Base-by-base conservation (phyloP, 805 yeast genomes). In the Starmerella apis region DNA sequence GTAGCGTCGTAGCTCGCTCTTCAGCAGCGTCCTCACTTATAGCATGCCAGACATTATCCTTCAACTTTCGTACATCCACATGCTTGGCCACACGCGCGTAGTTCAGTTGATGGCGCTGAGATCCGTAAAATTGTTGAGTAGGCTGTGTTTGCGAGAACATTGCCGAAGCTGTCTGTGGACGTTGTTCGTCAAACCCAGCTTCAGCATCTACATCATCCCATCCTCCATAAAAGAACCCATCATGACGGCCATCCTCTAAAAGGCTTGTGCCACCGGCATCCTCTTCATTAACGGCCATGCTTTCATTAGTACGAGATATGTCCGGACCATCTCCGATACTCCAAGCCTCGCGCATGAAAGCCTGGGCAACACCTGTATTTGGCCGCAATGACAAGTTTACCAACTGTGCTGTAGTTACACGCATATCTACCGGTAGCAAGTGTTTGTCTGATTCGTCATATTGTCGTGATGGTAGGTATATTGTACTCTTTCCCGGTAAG, bases 1-100 rank as follows among this genome's bases (percentile, higher is more conserved):
- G 67, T 55, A 80, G 74, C 36, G 60, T 63, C 1, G 49, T 25
- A 10, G 44, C 32, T 2, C 16, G 48, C 16, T 27, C 27, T 10
- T 32, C 20, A 5, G 19, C 41, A 9, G 24, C 32, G 7, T 31
- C 22, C 9, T 14, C 9, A 9, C 43, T 20, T 74, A 70, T 58
- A 74, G 77, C 49, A 55, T 64, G 70, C 94, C 95, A 86, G 35
- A 86, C 60, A 59, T 83, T 84, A 48, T 80, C 81, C 67, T 87
- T 86, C 47, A 86, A 69, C 23, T 70, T 67, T 55, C 78, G 76
- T 30, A 87, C 83, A 60, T 86, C 88, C 25, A 87, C 92, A 54
- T 78, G 76, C 63, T 86, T 86, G 4, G 95, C 86, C 7, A 78
- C 76, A 44, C 80, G 72, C 2, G 94, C 80, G 60, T 77, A 84